These are phyloP conservation scores for Microsporum ferrugineum DNA, from an alignment of 2,329 filamentous ascomycete genomes.

Conservation along the genomic window DNA sequence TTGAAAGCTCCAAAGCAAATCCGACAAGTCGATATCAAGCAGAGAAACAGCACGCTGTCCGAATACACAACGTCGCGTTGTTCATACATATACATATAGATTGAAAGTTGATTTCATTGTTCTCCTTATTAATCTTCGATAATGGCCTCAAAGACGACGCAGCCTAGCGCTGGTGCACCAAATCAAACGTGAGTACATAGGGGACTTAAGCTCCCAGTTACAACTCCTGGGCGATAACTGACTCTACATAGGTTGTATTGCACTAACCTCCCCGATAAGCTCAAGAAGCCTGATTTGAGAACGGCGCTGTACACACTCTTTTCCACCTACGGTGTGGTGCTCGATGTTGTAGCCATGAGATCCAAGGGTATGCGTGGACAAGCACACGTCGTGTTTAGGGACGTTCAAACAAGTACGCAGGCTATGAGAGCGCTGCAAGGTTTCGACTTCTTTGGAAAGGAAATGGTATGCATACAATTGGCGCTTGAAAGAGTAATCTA, in stretches of 20 bases:
- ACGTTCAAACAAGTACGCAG: slow-evolving; percentile 82
- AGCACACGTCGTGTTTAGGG: slow-evolving; percentile 82
- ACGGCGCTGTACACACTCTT: slow-evolving; percentile 86
- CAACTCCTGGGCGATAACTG: slow-evolving; percentile 7
- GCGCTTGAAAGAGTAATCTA: not conserved
- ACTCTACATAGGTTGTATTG: slow-evolving; percentile 60
- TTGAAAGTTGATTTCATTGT: not conserved
- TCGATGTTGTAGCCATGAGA: slow-evolving; percentile 84
- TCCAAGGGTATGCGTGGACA: slow-evolving; percentile 90
- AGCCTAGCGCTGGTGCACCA: slow-evolving; percentile 44
- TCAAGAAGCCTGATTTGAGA: slow-evolving; percentile 78
- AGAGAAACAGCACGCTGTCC: not conserved
- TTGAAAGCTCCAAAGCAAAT: not conserved
- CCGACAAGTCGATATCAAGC: not conserved
- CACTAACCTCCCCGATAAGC: slow-evolving; percentile 77
- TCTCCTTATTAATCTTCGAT: not conserved
- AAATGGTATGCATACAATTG: slow-evolving; percentile 54
- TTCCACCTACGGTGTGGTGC: slow-evolving; percentile 80
- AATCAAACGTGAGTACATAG: slow-evolving; percentile 58
- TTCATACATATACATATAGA: not conserved
- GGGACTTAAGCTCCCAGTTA: slow-evolving; percentile 3
- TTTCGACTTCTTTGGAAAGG: slow-evolving; percentile 70
- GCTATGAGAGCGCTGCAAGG: slow-evolving; percentile 83
- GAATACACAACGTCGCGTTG: not conserved
- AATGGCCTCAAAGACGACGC: slow-evolving; percentile 28